Evolutionary conservation across 2,329 filamentous ascomycete species (phyloP), one percentile per base, ranked within the genome.

Genomic region (Aureobasidium namibiae): DNA sequence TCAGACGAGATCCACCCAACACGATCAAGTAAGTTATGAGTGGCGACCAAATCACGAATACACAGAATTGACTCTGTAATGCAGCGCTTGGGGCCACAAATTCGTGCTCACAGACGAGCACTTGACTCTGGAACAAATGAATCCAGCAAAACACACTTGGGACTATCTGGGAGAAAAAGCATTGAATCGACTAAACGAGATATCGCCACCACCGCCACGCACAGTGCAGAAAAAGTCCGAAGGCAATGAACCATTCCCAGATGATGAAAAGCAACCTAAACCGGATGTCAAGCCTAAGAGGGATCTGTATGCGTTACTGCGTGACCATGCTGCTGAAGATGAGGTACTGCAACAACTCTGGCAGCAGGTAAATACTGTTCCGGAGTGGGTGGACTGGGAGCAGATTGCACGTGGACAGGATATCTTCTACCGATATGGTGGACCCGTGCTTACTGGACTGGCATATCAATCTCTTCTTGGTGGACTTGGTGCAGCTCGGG

Each of bases 331-430:
- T 10, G 68, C 73, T 2, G 74, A 77, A 6, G 81, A 92, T 65
- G 74, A 80, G 24, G 79, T 81, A 39, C 73, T 85, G 23, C 66
- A 70, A 8, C 65, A 79, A 57, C 73, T 92, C 9, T 92, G 88
- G 88, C 69, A 72, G 0, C 78, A 90, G 67, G 77, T 88, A 59
- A 86, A 83, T 60, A 84, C 80, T 0, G 72, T 90, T 4, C 89
- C 88, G 0, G 76, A 81, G 0, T 92, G 88, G 87, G 88, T 92
- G 2, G 83, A 91, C 68, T 92, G 87, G 88, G 80, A 80, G 1
- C 87, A 90, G 67, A 86, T 92, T 59, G 76, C 80, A 61, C 78
- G 88, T 66, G 89, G 88, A 0, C 88, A 92, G 68, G 82, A 88
- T 64, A 82, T 90, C 0, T 90, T 91, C 67, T 91, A 89, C 70